Evolutionary conservation across 805 yeast species (phyloP).

Genomic region (Saturnispora gosingensis): DNA sequence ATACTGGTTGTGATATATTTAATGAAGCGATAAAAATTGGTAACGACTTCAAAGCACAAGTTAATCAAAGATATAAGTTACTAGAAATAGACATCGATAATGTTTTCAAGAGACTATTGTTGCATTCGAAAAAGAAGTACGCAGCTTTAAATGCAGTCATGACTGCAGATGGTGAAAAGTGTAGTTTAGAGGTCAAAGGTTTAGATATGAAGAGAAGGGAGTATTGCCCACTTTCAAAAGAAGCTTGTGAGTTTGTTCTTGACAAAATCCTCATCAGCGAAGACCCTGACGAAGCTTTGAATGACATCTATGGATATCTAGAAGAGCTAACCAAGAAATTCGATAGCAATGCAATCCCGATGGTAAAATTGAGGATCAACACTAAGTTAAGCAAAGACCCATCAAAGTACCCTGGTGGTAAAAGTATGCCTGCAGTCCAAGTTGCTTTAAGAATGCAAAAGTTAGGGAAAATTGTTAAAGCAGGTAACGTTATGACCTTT

Average conservation of each 20-base stretch:
- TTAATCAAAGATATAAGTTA: conserved; percentile 78
- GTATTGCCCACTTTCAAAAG: conserved; percentile 86
- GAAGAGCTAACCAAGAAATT: conserved; percentile 51
- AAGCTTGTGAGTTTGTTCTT: conserved; percentile 68
- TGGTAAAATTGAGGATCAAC: conserved; percentile 67
- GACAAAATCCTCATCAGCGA: conserved; percentile 59
- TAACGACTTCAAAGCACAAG: conserved; percentile 70
- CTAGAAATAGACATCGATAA: conserved; percentile 94
- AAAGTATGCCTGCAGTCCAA: conserved; percentile 77
- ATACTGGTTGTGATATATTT: conserved; percentile 65
- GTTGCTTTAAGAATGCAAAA: conserved; percentile 75
- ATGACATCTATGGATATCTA: conserved; percentile 62
- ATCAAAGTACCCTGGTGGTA: conserved; percentile 67
- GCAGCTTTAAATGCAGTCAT: conserved; percentile 71
- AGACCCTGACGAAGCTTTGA: conserved; percentile 70
- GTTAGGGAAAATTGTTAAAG: conserved; percentile 80
- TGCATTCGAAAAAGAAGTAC: conserved; percentile 95
- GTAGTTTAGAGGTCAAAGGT: conserved; percentile 81
- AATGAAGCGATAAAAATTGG: conserved; percentile 77
- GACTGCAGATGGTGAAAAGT: conserved; percentile 42
- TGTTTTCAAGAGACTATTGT: conserved; percentile 71
- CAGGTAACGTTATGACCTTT: conserved; percentile 84
- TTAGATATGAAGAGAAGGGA: conserved; percentile 96
- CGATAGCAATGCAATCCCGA: conserved; percentile 49
- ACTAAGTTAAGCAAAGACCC: conserved; percentile 91